Evolutionary conservation across 768 basidiomycete species (phyloP).

Genomic region (Coprinellus micaceus): DNA sequence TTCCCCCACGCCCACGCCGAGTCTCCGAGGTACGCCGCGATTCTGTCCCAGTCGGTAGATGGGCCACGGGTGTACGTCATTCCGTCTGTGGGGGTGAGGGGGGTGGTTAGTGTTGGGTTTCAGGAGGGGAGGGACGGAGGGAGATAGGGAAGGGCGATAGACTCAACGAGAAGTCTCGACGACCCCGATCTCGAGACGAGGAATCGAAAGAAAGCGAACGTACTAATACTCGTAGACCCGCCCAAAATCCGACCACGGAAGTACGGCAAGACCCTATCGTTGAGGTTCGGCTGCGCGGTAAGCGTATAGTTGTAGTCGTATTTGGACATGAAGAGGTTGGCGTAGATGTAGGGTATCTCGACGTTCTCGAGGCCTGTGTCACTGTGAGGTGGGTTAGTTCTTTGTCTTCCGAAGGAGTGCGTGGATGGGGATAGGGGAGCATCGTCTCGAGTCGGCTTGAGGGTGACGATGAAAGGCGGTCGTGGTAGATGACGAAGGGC

Average conservation of each 20-base stretch:
- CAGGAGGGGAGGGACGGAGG: no score
- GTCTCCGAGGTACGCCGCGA: neutral
- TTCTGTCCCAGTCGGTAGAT: constrained; percentile 14
- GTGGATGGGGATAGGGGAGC: no score
- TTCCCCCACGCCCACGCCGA: neutral
- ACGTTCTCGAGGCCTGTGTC: neutral
- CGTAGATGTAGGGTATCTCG: neutral
- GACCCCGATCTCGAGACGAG: neutral
- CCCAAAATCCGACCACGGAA: constrained; percentile 29
- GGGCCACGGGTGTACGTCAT: constrained; percentile 21
- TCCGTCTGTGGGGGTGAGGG: neutral
- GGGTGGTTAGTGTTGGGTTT: no score
- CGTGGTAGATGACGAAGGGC: no score
- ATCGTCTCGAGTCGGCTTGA: no score
- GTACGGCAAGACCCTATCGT: constrained; percentile 22
- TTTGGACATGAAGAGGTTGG: constrained; percentile 2
- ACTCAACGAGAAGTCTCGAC: no score
- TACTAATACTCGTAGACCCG: constrained; percentile 28
- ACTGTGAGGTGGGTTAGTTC: neutral
- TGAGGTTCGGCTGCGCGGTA: constrained; percentile 23
- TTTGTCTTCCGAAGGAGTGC: neutral
- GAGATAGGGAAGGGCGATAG: no score
- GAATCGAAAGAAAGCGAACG: constrained; percentile 4
- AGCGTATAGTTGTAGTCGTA: constrained; percentile 33
- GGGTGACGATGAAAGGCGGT: no score